Conservation (phyloP, 345 rosid genomes). For the Eucalyptus cloeziana region DNA sequence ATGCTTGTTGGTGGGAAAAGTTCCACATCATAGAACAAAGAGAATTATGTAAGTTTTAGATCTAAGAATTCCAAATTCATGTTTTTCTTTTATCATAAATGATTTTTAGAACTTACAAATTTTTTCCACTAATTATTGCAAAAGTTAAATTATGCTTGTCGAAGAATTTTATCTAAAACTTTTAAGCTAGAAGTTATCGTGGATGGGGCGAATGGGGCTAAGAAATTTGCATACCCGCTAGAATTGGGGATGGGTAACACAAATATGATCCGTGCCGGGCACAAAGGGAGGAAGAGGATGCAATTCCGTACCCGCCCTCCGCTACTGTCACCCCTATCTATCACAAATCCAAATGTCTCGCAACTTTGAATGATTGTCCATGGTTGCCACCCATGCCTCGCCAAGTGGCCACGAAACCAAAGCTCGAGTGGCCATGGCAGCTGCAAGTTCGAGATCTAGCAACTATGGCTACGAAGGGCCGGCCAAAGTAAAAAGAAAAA, state of each 20-base stretch:
- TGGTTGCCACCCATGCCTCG: too few species aligned
- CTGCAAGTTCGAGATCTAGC: too few species aligned
- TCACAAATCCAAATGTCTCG: too few species aligned
- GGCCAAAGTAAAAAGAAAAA: accelerated
- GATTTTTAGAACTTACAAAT: neutral
- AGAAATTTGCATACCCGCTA: neutral
- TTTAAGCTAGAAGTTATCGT: neutral
- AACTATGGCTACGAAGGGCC: too few species aligned
- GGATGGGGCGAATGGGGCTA: neutral
- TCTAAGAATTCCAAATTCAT: neutral
- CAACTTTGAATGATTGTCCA: too few species aligned
- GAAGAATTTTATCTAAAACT: neutral
- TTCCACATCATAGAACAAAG: neutral
- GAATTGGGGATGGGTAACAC: neutral
- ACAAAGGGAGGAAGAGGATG: neutral
- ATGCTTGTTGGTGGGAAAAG: neutral
- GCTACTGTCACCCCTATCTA: neutral
- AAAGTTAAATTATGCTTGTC: neutral
- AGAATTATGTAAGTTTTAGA: neutral
- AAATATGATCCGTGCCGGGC: neutral
- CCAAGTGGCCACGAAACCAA: too few species aligned
- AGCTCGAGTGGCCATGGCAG: too few species aligned
- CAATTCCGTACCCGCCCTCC: neutral
- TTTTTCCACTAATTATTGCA: neutral
- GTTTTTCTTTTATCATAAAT: neutral